These are phyloP conservation scores for Globisporangium parvum DNA, from an alignment of 352 stramenopile genomes.

Conservation along the genomic window DNA sequence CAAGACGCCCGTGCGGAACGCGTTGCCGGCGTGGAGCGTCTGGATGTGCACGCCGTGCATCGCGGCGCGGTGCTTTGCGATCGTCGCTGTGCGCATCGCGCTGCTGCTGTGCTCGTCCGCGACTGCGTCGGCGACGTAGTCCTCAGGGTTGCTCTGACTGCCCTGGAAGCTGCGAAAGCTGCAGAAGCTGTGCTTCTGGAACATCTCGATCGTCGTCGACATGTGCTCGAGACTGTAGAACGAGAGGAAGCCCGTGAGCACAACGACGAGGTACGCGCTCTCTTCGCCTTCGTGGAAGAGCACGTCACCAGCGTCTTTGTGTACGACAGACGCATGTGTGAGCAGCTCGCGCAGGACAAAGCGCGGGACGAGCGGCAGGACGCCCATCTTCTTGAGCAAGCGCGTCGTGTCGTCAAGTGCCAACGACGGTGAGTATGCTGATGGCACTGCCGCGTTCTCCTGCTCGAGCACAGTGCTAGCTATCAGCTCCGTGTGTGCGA, in stretches of 20 bases:
- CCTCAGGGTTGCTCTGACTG: constrained; percentile 24
- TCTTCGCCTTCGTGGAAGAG: constrained; percentile 43
- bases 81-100: constrained; percentile 2
- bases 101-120: neutral
- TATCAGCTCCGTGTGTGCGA: neutral
- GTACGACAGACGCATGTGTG: constrained; percentile 19
- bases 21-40: constrained; percentile 40
- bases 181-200: constrained; percentile 54
- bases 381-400: constrained; percentile 36
- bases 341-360: constrained; percentile 42
- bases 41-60: constrained; percentile 57
- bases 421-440: neutral
- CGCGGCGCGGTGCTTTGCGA: constrained; percentile 23
- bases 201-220: constrained; percentile 50
- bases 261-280: constrained; percentile 26
- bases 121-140: constrained; percentile 16
- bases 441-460: neutral
- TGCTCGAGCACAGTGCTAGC: neutral
- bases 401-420: constrained; percentile 22
- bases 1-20: constrained; percentile 52
- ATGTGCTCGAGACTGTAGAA: constrained; percentile 66
- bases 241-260: constrained; percentile 46
- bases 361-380: constrained; percentile 28
- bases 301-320: constrained; percentile 40
- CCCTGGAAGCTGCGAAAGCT: constrained; percentile 26